Base-by-base conservation (phyloP, 805 yeast genomes). In the Wickerhamomyces queroliae region DNA sequence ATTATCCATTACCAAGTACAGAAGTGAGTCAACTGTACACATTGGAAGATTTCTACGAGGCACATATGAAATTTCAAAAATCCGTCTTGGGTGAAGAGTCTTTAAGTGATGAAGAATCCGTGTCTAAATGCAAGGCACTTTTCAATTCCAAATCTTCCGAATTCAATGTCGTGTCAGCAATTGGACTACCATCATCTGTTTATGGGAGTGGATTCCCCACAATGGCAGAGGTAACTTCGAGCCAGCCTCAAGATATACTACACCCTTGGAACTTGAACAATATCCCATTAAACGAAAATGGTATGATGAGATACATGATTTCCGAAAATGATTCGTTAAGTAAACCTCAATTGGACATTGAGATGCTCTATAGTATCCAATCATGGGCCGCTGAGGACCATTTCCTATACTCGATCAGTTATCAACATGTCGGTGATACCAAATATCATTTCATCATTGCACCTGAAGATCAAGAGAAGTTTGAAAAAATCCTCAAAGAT, bases 371-470 rank as follows among this genome's bases (percentile, higher is more conserved):
- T 45, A 69, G 81, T 36, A 59, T 74, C 2, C 70, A 71, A 37
- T 67, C 74, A 33, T 83, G 87, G 87, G 56, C 59, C 17, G 56
- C 69, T 39, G 84, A 76, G 47, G 89, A 82, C 46, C 83, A 76
- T 44, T 75, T 73, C 55, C 55, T 81, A 3, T 76, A 77, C 33
- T 52, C 64, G 10, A 60, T 70, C 22, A 78, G 76, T 50, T 80
- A 69, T 44, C 74, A 70, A 34, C 78, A 76, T 45, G 47, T 66
- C 36, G 90, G 89, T 2, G 72, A 73, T 7, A 50, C 65, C 12
- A 74, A 71, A 50, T 50, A 73, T 16, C 79, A 87, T 85, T 80
- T 76, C 44, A 69, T 79, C 40, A 67, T 83, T n/a, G 73, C 82
- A 0, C 81, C 80, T 13, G 62, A 64, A 49, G 76, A 75, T 37